Conservation (phyloP, 2,329 filamentous ascomycete genomes). For the Botryotinia calthae region DNA sequence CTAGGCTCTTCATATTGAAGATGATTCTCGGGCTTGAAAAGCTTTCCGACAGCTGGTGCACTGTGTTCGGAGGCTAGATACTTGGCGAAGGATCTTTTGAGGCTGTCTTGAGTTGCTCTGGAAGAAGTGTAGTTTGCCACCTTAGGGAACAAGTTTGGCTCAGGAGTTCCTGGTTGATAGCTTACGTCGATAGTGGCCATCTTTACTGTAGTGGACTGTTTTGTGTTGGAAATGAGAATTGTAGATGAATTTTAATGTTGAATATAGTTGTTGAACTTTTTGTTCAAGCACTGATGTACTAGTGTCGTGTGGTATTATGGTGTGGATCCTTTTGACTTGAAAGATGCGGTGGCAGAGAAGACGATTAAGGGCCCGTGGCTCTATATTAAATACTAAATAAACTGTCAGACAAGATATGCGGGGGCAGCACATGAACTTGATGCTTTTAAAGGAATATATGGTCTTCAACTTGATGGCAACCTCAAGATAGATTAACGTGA, state of each 20-base stretch:
- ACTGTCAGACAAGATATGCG: constrained; percentile 1
- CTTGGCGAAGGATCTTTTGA: constrained; percentile 38
- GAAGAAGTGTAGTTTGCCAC: constrained; percentile 33
- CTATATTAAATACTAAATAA: background rate
- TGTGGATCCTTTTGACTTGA: background rate
- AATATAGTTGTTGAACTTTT: background rate
- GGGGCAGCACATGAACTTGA: background rate
- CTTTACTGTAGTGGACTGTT: background rate
- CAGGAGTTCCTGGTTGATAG: constrained; percentile 29
- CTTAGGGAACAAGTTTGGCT: constrained; percentile 30
- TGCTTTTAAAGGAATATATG: background rate
- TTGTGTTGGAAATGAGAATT: background rate
- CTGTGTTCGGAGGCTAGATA: constrained; percentile 36
- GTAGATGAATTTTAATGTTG: background rate
- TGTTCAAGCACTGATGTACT: background rate
- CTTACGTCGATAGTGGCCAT: constrained; percentile 36
- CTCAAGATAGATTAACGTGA: background rate
- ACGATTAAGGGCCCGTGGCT: background rate
- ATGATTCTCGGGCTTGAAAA: constrained; percentile 56
- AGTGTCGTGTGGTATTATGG: background rate
- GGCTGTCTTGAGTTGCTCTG: constrained; percentile 35
- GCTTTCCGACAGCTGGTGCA: constrained; percentile 32
- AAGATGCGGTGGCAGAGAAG: background rate
- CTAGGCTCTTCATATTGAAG: constrained; percentile 51
- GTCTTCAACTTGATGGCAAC: background rate